These are phyloP conservation scores for Salix caprea DNA, from an alignment of 345 rosid genomes.

Conservation along the genomic window DNA sequence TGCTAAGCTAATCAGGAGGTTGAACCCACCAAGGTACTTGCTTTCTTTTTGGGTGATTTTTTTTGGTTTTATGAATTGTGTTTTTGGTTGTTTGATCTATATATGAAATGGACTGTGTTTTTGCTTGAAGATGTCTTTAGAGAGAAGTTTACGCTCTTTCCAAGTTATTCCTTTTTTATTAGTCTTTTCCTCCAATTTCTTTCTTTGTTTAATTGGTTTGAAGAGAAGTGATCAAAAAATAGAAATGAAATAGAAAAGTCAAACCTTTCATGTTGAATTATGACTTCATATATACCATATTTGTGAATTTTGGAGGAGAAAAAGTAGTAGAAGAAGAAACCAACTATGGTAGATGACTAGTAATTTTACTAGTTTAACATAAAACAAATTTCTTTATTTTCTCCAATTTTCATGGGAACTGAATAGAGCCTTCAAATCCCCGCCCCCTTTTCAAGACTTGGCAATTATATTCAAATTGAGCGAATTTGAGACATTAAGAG, in stretches of 20 bases:
- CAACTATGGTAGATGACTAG: too few species aligned
- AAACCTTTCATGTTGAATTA: not conserved
- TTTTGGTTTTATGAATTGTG: not conserved
- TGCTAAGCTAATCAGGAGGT: slow-evolving; percentile 80
- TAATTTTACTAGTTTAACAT: too few species aligned
- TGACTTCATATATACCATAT: too few species aligned
- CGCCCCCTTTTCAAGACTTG: not conserved
- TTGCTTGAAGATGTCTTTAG: slow-evolving; percentile 1
- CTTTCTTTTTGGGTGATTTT: not conserved
- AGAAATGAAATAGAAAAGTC: slow-evolving; percentile 7
- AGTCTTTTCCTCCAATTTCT: not conserved
- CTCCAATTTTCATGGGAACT: not conserved
- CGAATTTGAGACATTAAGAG: not conserved
- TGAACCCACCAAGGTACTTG: slow-evolving; percentile 76
- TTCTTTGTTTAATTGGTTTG: not conserved
- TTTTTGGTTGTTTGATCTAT: not conserved
- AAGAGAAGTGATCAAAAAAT: not conserved
- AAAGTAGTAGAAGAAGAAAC: too few species aligned
- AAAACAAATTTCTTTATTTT: not conserved
- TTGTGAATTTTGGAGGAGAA: too few species aligned
- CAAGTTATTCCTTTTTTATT: slow-evolving; percentile 4
- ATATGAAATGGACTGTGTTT: not conserved
- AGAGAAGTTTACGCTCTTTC: slow-evolving; percentile 9
- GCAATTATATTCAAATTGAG: not conserved
- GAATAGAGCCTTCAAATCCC: not conserved